Base-by-base conservation (phyloP, 2,329 filamentous ascomycete species). In the Hypoxylon sp. region DNA sequence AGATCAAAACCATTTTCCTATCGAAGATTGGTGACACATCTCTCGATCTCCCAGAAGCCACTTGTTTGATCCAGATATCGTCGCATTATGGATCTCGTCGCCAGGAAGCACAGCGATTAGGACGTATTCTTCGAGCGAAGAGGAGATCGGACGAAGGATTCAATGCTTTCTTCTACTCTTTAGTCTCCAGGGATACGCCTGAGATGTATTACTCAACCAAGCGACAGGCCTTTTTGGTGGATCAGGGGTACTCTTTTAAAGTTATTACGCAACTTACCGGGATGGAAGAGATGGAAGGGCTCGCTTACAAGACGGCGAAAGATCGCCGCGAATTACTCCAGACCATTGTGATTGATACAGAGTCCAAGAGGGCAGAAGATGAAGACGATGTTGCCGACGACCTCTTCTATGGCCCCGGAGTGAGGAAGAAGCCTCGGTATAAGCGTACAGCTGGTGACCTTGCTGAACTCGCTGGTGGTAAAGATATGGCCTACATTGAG, bases 141-240 rank as follows among this genome's bases (percentile, higher is more conserved):
- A 89, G 96, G 17, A 88, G 96, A 78, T 98, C 98, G 74, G 96
- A 99, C 74, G 96, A 98, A 79, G 96, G 96, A 6, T 99, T 99
- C 80, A 99, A 99, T 77, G 96, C 96, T 0, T 99, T 98, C 80
- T 99, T 99, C 83, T 99, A 99, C 82, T 97, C 93, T 0, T 87
- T 99, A 0, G 96, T 99, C 2, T 97, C 93, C 5, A 98, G 98
- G 79, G 96, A 99, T 77, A 99, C 96, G 0, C 91, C 94, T 68
- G 96, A 99, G 79, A 98, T 99, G 95, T 96, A 90, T 78, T 99
- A 97, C 79, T 98, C 95, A 0, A 94, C 94, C 3, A 98, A 98
- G 80, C 89, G 96, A 9, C 96, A 99, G 80, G 95, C 96, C 0
- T 99, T 99, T 82, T 85, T 99, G 0, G 94, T 99, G 21, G 96